Percentiles rank a stretch among this genome's conserved stretches.
These are phyloP conservation scores for Calonectria pseudoreteaudii DNA, from an alignment of 2,329 filamentous ascomycete species.

Conservation along the genomic window DNA sequence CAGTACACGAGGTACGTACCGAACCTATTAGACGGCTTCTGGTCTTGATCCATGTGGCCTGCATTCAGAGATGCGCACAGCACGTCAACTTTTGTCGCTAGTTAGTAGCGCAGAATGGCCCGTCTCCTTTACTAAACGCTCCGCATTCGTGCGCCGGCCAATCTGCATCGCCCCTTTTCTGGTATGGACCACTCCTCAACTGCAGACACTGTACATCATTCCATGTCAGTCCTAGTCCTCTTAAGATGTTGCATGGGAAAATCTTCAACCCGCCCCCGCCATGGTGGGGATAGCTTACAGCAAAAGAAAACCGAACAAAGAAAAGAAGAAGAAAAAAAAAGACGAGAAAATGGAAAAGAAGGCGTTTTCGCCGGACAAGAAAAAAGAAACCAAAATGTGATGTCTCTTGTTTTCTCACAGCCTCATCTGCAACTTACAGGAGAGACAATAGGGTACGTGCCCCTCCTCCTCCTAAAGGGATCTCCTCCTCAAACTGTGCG, in stretches of 20 bases:
- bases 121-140: slow-evolving; percentile 5
- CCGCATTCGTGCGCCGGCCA: not conserved
- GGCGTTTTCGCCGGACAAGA: not conserved
- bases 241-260: slow-evolving; percentile 7
- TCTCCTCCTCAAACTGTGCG: not conserved
- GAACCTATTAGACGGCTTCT: not conserved
- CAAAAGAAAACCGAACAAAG: not conserved
- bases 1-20: slow-evolving; percentile 1
- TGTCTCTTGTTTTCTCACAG: slow-evolving; percentile 11
- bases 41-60: not conserved
- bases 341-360: not conserved
- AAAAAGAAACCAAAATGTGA: slow-evolving; percentile 10
- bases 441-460: not conserved
- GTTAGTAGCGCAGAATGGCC: not conserved
- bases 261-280: slow-evolving; percentile 5
- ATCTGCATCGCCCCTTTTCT: slow-evolving; percentile 22
- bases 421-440: not conserved
- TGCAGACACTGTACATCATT: slow-evolving; percentile 7
- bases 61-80: not conserved
- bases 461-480: not conserved
- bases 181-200: slow-evolving; percentile 3
- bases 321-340: not conserved
- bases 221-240: not conserved
- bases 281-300: not conserved
- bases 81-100: slow-evolving; percentile 9